These are phyloP conservation scores for Inosperma sp. DNA, from an alignment of 768 basidiomycete genomes.

Conservation along the genomic window DNA sequence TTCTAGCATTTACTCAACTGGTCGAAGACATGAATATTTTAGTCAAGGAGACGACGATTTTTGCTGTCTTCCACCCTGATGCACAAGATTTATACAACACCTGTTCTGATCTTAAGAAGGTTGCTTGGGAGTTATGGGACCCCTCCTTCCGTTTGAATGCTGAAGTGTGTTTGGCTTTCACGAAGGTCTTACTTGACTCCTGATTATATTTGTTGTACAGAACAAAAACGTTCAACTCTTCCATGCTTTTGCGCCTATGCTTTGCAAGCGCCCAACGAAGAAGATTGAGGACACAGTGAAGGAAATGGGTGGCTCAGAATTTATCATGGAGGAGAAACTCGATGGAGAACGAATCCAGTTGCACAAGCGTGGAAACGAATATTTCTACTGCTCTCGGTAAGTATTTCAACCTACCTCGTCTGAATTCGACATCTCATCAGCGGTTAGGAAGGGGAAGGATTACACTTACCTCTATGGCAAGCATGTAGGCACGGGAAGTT, in stretches of 20 bases:
- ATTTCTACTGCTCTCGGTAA: slow-evolving; percentile 89
- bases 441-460: slow-evolving; percentile 88
- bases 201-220: slow-evolving; percentile 26
- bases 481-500: slow-evolving; percentile 72
- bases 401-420: slow-evolving; percentile 7
- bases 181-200: neutral
- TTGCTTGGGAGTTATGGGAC: slow-evolving; percentile 86
- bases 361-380: slow-evolving; percentile 88
- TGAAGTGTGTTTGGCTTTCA: slow-evolving; percentile 38
- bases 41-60: slow-evolving; percentile 90
- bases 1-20: neutral
- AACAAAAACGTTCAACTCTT: slow-evolving; percentile 83
- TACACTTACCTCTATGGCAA: slow-evolving; percentile 91
- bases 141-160: slow-evolving; percentile 60
- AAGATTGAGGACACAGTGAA: slow-evolving; percentile 81
- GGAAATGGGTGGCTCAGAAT: slow-evolving; percentile 73
- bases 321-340: slow-evolving; percentile 94
- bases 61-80: slow-evolving; percentile 89
- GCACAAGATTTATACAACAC: slow-evolving; percentile 94
- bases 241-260: slow-evolving; percentile 88
- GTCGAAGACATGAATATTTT: slow-evolving; percentile 80
- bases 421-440: slow-evolving; percentile 25
- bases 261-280: slow-evolving; percentile 83
- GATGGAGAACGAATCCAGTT: slow-evolving; percentile 97
- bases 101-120: slow-evolving; percentile 92